Evolutionary conservation across 805 yeast genomes (phyloP), one percentile per base, ranked within the genome.

Genomic region (Candida xiaguanensis): DNA sequence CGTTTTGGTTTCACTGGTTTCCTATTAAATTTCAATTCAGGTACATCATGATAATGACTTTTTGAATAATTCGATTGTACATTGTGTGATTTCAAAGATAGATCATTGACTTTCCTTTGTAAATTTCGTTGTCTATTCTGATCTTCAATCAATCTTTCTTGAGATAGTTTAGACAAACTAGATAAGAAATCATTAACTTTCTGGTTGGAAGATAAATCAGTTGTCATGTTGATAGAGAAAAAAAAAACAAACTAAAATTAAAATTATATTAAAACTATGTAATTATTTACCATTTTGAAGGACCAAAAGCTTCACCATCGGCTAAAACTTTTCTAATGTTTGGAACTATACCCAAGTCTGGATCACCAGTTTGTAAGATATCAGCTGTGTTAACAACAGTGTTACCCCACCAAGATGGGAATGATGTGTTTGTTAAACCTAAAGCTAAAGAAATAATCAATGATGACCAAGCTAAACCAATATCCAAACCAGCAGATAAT

Each of bases 321-420:
- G 49, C 39, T 44, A 73, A 56, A 2, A 47, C 37, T 38, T 60
- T 43, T 38, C 72, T 65, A 38, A 58, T 50, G 20, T 41, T 41
- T 28, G 40, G 34, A 3, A 34, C 42, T 24, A 39, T 37, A 23
- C 29, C 33, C 12, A 28, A 30, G 13, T 39, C 39, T 23, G 36
- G 30, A 16, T 34, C 30, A 26, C 67, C 63, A 26, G 42, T 43
- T 24, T 52, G 62, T 42, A 64, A 58, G 31, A 63, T 53, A 47
- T 69, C 78, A 15, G 71, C 65, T 13, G 50, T 48, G 26, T 63
- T 59, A 22, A 65, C 59, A 31, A 74, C 78, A 34, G 51, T 56
- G 40, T 71, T 75, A 14, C 88, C 90, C 90, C 90, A 83, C 90
- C 90, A 83, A 6, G 40, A 34, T 35, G 65, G 61, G 39, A 41